Percentiles rank a stretch among this genome's conserved stretches.
Evolutionary conservation across 2,329 filamentous ascomycete genomes (phyloP).

Genomic region (Fusarium subglutinans): DNA sequence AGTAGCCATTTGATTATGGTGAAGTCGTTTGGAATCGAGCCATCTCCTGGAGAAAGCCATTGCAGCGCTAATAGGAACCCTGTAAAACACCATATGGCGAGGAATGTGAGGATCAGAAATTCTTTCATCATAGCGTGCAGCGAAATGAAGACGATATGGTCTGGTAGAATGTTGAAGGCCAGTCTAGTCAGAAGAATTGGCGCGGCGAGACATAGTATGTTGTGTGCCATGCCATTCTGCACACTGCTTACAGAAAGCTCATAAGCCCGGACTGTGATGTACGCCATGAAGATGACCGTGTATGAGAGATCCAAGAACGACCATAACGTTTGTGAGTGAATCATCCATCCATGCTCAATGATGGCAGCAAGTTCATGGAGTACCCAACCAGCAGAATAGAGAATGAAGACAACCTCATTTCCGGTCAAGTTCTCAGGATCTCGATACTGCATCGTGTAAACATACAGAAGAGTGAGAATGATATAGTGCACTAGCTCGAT

Average conservation of each 20-base stretch:
- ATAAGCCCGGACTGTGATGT: conserved; percentile 65
- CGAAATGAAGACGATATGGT: conserved; percentile 78
- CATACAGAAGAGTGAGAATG: conserved; percentile 67
- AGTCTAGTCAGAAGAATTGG: conserved; percentile 73
- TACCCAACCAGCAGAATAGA: conserved; percentile 73
- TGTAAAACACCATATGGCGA: conserved; percentile 73
- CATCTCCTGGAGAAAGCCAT: conserved; percentile 60
- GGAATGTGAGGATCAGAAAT: conserved; percentile 70
- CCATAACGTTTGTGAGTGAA: conserved; percentile 78
- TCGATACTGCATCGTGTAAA: conserved; percentile 68
- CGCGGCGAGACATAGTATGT: conserved; percentile 71
- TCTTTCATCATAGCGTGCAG: conserved; percentile 77
- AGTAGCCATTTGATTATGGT: conserved; percentile 79
- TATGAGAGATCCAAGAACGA: conserved; percentile 78
- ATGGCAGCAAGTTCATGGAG: conserved; percentile 71
- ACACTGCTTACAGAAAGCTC: conserved; percentile 57
- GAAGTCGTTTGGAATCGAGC: conserved; percentile 43
- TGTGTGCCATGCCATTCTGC: conserved; percentile 62
- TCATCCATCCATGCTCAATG: conserved; percentile 70
- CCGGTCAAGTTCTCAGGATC: conserved; percentile 52
- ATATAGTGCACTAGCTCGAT: conserved; percentile 72
- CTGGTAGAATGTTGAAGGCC: conserved; percentile 76
- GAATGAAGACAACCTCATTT: conserved; percentile 66
- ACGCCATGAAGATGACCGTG: conserved; percentile 66
- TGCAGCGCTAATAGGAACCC: conserved; percentile 74